These are phyloP conservation scores for Suillus hirtellus DNA, from an alignment of 768 basidiomycete species.

Conservation along the genomic window DNA sequence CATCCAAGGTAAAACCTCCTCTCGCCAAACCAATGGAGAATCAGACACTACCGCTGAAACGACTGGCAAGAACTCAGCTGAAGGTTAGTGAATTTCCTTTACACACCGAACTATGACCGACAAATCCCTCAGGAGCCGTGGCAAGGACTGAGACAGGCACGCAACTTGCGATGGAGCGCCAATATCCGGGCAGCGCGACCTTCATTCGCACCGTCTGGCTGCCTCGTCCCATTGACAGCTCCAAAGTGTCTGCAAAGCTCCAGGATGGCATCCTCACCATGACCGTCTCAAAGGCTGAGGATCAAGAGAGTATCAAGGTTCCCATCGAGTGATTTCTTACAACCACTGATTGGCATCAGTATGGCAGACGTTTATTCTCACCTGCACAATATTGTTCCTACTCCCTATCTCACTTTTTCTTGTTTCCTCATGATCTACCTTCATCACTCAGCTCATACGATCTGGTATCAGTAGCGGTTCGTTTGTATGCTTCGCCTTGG, in stretches of 20 bases:
- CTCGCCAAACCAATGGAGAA: constrained; percentile 21
- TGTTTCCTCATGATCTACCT: not conserved
- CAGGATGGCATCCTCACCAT: constrained; percentile 70
- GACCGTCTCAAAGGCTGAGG: constrained; percentile 58
- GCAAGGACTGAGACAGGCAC: constrained; percentile 25
- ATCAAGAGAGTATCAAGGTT: constrained; percentile 56
- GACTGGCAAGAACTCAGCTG: constrained; percentile 16
- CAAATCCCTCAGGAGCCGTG: constrained; percentile 14
- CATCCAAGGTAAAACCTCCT: constrained; percentile 62
- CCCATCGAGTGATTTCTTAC: constrained; percentile 27
- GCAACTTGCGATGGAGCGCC: constrained; percentile 59
- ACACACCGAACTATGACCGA: not conserved
- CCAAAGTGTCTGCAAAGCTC: constrained; percentile 62
- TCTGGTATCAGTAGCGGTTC: no score
- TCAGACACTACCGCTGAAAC: constrained; percentile 22
- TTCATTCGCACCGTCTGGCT: constrained; percentile 76
- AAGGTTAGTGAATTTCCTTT: constrained; percentile 32
- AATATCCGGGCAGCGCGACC: constrained; percentile 51
- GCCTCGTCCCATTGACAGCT: constrained; percentile 59
- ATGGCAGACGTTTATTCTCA: not conserved
- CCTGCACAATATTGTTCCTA: not conserved
- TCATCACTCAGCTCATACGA: not conserved
- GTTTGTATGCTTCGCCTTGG: no score
- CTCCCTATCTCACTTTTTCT: not conserved
- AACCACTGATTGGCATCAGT: not conserved